Conservation (phyloP, 352 stramenopile species). For the Vaucheria bursata region DNA sequence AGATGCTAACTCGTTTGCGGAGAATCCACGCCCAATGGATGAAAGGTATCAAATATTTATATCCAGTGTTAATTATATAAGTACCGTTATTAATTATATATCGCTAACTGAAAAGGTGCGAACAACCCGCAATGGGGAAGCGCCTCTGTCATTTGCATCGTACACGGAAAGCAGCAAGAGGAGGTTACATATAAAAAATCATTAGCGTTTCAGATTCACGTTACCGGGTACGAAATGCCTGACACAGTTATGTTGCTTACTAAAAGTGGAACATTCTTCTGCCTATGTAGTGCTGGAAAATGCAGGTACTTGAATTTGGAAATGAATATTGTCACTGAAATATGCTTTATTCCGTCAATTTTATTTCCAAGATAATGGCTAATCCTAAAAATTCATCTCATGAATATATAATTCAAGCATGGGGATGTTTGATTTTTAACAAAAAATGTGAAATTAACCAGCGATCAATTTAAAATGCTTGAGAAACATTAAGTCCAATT, state of each 20-base stretch:
- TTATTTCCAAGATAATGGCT: too few relatives aligned
- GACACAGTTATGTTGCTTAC: conserved; percentile 43
- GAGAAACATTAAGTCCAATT: too few relatives aligned
- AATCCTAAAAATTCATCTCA: too few relatives aligned
- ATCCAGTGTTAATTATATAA: too few relatives aligned
- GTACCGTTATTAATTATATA: too few relatives aligned
- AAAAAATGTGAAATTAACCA: too few relatives aligned
- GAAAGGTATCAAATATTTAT: conserved; percentile 10
- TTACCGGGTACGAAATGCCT: conserved; percentile 39
- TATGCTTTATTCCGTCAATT: too few relatives aligned
- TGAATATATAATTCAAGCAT: too few relatives aligned
- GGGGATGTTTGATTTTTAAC: too few relatives aligned
- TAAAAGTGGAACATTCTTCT: conserved; percentile 36
- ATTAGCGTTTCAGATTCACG: conserved; percentile 40
- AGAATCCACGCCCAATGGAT: conserved; percentile 1
- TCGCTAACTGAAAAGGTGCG: conserved; percentile 11
- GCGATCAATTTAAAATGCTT: too few relatives aligned
- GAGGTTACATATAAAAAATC: conserved; percentile 47
- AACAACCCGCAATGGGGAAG: conserved; percentile 29
- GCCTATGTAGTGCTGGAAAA: conserved; percentile 27
- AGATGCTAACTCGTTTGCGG: not conserved
- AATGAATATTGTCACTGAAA: too few relatives aligned
- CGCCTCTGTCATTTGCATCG: conserved; percentile 28
- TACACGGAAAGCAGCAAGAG: conserved; percentile 22
- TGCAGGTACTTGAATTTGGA: too few relatives aligned